Conservation (phyloP, 768 basidiomycete species). For the Neoboletus brunneissimus region DNA sequence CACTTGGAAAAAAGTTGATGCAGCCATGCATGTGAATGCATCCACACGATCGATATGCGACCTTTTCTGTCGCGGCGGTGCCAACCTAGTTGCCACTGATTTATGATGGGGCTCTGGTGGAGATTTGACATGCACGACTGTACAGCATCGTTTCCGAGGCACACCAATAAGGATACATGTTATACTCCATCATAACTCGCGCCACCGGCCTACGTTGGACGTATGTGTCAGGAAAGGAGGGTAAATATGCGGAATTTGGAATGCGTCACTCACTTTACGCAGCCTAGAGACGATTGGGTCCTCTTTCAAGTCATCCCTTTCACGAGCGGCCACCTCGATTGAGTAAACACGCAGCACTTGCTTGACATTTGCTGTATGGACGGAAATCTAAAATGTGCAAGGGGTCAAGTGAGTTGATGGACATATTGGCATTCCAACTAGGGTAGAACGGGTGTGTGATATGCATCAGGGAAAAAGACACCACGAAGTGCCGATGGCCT, state of each 20-base stretch:
- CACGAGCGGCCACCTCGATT: slow-evolving; percentile 83
- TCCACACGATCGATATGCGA: slow-evolving; percentile 1
- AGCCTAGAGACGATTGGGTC: slow-evolving; percentile 79
- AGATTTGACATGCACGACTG: slow-evolving; percentile 11
- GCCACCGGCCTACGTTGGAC: slow-evolving; percentile 64
- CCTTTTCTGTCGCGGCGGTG: slow-evolving; percentile 19
- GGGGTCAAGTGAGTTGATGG: slow-evolving; percentile 30
- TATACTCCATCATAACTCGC: slow-evolving; percentile 86
- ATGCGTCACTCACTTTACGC: slow-evolving; percentile 62
- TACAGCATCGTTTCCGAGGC: slow-evolving; percentile 10
- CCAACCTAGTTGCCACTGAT: slow-evolving; percentile 23
- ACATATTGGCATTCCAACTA: slow-evolving; percentile 19
- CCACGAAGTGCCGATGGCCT: slow-evolving; percentile 6
- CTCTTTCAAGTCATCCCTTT: slow-evolving; percentile 83
- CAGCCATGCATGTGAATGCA: background rate
- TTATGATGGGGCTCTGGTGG: slow-evolving; percentile 16
- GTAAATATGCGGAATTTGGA: background rate
- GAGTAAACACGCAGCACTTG: slow-evolving; percentile 71
- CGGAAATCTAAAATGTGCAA: slow-evolving; percentile 66
- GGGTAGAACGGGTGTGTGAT: slow-evolving; percentile 28
- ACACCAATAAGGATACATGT: slow-evolving; percentile 23
- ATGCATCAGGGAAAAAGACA: slow-evolving; percentile 1
- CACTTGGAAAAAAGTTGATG: slow-evolving; percentile 1
- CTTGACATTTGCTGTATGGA: slow-evolving; percentile 89
- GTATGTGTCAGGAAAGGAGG: slow-evolving; percentile 18